These are phyloP conservation scores for Galium porrigens DNA, from an alignment of 305 asterid genomes.

Conservation along the genomic window DNA sequence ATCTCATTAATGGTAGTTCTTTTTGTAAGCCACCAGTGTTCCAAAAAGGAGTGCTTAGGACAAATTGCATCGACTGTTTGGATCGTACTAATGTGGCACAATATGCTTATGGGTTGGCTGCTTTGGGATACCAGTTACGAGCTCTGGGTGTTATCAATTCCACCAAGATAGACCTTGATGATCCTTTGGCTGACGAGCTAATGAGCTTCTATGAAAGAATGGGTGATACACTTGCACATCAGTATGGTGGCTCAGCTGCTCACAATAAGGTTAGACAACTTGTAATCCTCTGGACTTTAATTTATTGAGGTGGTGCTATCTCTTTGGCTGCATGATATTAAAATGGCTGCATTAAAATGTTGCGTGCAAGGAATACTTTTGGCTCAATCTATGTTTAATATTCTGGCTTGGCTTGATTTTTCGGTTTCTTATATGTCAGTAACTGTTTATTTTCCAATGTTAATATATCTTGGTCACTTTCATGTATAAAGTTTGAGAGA, in stretches of 20 bases:
- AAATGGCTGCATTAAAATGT: not conserved
- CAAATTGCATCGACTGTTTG: constrained; percentile 96
- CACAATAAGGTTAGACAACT: constrained; percentile 68
- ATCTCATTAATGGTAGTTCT: constrained; percentile 28
- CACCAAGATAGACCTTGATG: constrained; percentile 71
- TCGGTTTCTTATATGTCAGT: not conserved
- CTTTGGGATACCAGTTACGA: constrained; percentile 74
- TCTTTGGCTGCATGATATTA: constrained; percentile 3
- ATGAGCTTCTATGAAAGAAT: constrained; percentile 85
- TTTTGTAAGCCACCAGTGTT: constrained; percentile 43
- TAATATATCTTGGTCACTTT: not conserved
- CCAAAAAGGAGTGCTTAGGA: constrained; percentile 87
- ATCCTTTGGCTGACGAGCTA: constrained; percentile 86
- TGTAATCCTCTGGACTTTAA: constrained; percentile 4
- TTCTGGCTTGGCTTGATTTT: not conserved
- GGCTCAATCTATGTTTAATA: not conserved
- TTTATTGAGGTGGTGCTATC: not conserved
- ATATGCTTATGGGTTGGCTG: constrained; percentile 93
- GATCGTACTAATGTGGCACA: constrained; percentile 99
- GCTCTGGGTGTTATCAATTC: constrained; percentile 59
- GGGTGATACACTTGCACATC: constrained; percentile 99
- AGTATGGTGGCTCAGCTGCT: constrained; percentile 98
- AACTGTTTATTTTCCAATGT: not conserved
- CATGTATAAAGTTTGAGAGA: not conserved
- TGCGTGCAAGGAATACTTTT: not conserved